phyloP scores from a whole-genome alignment of 1,284 basidiomycete genomes.

The Singerocomus inundabilis region DNA sequence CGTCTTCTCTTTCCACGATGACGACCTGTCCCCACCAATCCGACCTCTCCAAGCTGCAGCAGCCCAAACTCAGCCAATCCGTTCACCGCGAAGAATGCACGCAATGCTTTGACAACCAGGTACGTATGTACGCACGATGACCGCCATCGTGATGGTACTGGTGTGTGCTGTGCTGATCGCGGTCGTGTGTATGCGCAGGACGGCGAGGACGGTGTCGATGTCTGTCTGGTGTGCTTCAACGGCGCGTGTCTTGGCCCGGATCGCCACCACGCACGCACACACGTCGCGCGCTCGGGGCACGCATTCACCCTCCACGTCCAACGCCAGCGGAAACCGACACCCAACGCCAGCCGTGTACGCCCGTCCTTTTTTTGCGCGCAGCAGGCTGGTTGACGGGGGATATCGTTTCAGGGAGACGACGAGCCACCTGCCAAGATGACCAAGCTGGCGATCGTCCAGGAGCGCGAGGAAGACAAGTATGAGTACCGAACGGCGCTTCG shows the following conservation, averaged over 20 bases:
- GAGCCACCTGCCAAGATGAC: slow-evolving; percentile 84
- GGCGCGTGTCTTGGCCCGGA: slow-evolving; percentile 74
- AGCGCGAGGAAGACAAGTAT: slow-evolving; percentile 88
- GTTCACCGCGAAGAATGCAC: slow-evolving; percentile 91
- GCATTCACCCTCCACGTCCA: slow-evolving; percentile 80
- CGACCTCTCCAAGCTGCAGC: slow-evolving; percentile 26
- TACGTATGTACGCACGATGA: slow-evolving; percentile 39
- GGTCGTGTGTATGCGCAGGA: slow-evolving; percentile 65
- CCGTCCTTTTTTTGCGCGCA: no score
- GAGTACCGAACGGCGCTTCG: slow-evolving; percentile 66
- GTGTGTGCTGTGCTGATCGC: slow-evolving; percentile 8
- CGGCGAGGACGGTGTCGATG: slow-evolving; percentile 74
- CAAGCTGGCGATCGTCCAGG: slow-evolving; percentile 86
- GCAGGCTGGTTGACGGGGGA: no score
- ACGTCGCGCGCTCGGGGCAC: slow-evolving; percentile 74
- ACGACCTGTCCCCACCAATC: slow-evolving; percentile 25
- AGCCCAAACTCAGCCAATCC: slow-evolving; percentile 45
- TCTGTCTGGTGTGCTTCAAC: slow-evolving; percentile 93
- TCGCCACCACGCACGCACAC: slow-evolving; percentile 70
- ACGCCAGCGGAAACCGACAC: slow-evolving; percentile 68
- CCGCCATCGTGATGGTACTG: slow-evolving; percentile 3
- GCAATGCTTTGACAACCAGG: slow-evolving; percentile 95
- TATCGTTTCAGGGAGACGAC: slow-evolving; percentile 54
- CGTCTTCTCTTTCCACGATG: slow-evolving; percentile 14
- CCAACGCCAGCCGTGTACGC: no score